phyloP scores from a whole-genome alignment of 2,329 filamentous ascomycete species.

The Ilyonectria sp. region DNA sequence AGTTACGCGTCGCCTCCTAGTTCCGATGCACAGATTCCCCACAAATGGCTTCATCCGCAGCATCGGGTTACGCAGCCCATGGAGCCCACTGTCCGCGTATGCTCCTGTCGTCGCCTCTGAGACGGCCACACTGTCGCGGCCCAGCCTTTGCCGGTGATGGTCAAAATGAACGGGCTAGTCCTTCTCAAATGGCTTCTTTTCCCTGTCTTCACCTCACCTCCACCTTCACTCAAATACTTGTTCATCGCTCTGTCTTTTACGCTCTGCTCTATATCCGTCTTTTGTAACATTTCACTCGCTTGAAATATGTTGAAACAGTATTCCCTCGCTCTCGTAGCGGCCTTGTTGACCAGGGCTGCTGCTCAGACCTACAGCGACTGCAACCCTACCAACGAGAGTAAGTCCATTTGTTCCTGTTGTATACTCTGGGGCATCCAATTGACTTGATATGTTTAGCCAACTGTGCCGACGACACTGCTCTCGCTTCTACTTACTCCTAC shows the following conservation, averaged over 20 bases:
- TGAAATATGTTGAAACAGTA: slow-evolving; percentile 25
- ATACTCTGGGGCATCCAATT: neutral
- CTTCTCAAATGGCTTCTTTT: neutral
- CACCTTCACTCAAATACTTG: neutral
- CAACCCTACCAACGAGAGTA: slow-evolving; percentile 43
- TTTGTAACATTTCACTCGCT: neutral
- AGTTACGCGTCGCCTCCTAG: slow-evolving; percentile 7
- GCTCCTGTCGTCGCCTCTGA: neutral
- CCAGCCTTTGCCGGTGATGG: neutral
- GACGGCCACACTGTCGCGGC: neutral
- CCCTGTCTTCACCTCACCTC: neutral
- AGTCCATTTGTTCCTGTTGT: neutral
- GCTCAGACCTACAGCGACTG: slow-evolving; percentile 33
- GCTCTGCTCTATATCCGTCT: neutral
- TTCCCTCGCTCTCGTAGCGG: slow-evolving; percentile 23
- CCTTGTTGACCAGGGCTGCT: slow-evolving; percentile 23
- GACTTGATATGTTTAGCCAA: slow-evolving; percentile 26
- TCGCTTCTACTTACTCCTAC: slow-evolving; percentile 39
- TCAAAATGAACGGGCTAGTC: neutral
- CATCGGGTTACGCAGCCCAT: slow-evolving; percentile 24
- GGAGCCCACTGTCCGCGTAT: slow-evolving; percentile 19
- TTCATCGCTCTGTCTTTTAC: neutral
- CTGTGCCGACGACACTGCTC: slow-evolving; percentile 32
- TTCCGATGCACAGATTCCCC: slow-evolving; percentile 13
- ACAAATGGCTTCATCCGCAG: slow-evolving; percentile 31